Evolutionary conservation across 2,329 filamentous ascomycete genomes (phyloP), one percentile per base, ranked within the genome.

Genomic region (Claviceps cyperi): DNA sequence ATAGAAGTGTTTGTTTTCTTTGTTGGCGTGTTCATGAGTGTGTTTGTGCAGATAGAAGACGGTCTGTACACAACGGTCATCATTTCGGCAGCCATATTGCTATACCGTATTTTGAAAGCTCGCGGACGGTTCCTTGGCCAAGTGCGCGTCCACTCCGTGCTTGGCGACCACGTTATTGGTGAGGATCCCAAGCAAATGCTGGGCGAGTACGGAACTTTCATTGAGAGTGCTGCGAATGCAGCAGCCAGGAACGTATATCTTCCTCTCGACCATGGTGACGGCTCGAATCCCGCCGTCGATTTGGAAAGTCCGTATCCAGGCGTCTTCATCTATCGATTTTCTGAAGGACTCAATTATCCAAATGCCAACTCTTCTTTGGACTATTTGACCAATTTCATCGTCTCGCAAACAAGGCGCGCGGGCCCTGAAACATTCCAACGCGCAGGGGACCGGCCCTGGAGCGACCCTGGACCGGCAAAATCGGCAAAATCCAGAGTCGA

Each of bases 301-400:
- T 73, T 94, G n/a, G 75, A 86, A 54, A 80, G 80, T 50, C 90
- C 92, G 1, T 87, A 92, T 59, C 91, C 91, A 0, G 92, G 92
- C 48, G 77, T 98, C 56, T 94, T 97, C 68, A 94, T 97, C 61
- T 97, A 94, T 70, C 82, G 91, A 43, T 96, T 95, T 66, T 81
- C 85, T 0, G 91, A 97, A 69, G 87, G 90, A 43, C 95, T 94
- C 74, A 94, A 92, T 68, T 98, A 97, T 60, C 88, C 91, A 53
- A 98, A 95, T 58, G 89, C 89, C 19, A 87, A 87, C 60, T 83
- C 87, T 63, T 89, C 94, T 55, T 78, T 95, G 51, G 89, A 96
- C 60, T 79, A 87, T 60, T 73, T 94, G 47, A 78, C 80, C 2
- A 68, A 75, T 2, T 78, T 81, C 57, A 79, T 94, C 45, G 83